A percentile compares a stretch with the other conserved stretches of the same genome.
These are phyloP conservation scores for Mycena maculata DNA, from an alignment of 768 basidiomycete species.

Conservation along the genomic window DNA sequence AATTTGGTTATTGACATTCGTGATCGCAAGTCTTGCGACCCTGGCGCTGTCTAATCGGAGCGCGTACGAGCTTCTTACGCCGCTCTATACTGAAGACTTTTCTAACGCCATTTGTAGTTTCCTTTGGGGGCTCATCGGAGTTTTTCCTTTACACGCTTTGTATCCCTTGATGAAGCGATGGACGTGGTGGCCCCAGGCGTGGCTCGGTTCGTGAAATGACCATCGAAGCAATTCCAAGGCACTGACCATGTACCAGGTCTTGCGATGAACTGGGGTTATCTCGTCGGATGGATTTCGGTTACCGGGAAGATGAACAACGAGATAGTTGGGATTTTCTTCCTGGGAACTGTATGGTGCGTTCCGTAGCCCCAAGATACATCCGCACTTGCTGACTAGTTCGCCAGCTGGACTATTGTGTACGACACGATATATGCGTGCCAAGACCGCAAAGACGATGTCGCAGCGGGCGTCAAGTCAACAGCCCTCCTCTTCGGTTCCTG, in stretches of 20 bases:
- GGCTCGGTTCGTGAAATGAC: slow-evolving; percentile 55
- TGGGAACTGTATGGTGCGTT: not conserved
- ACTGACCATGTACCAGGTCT: slow-evolving; percentile 40
- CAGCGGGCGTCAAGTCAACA: slow-evolving; percentile 65
- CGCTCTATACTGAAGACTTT: not conserved
- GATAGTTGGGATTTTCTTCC: not conserved
- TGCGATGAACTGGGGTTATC: slow-evolving; percentile 31
- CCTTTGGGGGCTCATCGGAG: not conserved
- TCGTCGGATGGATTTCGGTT: not conserved
- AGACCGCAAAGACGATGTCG: slow-evolving; percentile 65
- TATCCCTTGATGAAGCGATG: slow-evolving; percentile 56
- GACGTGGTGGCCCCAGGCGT: slow-evolving; percentile 57
- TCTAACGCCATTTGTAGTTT: not conserved
- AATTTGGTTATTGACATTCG: not conserved
- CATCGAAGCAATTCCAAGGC: slow-evolving; percentile 47
- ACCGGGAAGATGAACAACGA: not conserved
- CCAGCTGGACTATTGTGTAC: not conserved
- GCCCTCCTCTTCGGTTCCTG: slow-evolving; percentile 61
- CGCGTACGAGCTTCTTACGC: not conserved
- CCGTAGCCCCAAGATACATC: no score
- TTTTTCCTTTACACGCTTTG: no score
- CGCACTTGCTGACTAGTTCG: not conserved
- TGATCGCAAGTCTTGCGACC: no score
- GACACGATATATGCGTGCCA: slow-evolving; percentile 71
- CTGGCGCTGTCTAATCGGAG: not conserved